phyloP scores from a whole-genome alignment of 306 rosid genomes.

The Vigna radiata region DNA sequence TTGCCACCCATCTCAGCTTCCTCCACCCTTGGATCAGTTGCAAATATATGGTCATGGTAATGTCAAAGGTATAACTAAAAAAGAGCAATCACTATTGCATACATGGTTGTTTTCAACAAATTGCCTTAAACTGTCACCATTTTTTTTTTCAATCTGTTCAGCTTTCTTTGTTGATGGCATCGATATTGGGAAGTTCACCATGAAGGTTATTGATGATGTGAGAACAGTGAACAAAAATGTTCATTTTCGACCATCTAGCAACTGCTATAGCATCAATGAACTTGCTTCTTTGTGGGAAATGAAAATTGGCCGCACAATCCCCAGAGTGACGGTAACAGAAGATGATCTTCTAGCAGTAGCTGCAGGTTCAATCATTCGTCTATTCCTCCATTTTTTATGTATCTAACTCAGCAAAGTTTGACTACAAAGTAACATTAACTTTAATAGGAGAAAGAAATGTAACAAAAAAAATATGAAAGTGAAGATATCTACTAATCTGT shows the following conservation, averaged over 20 bases:
- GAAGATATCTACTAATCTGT: not conserved
- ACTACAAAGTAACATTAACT: not conserved
- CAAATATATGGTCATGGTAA: conserved; percentile 77
- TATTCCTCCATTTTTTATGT: not conserved
- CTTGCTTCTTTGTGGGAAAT: conserved; percentile 76
- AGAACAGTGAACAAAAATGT: conserved; percentile 60
- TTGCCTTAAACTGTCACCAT: not conserved
- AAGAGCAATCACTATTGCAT: not conserved
- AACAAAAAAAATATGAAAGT: not conserved
- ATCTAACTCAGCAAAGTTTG: not conserved
- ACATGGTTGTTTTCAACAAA: not conserved
- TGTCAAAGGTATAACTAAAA: conserved; percentile 56
- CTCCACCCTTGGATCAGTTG: conserved; percentile 73
- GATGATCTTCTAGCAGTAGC: conserved; percentile 60
- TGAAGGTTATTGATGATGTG: conserved; percentile 56
- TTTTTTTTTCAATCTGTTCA: conserved; percentile 29
- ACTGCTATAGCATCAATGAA: conserved; percentile 62
- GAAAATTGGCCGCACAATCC: conserved; percentile 63
- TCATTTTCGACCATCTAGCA: conserved; percentile 71
- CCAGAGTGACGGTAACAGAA: conserved; percentile 65
- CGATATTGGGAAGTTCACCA: conserved; percentile 75
- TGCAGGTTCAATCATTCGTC: conserved; percentile 54
- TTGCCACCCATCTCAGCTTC: conserved; percentile 70
- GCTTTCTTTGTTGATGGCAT: conserved; percentile 71
- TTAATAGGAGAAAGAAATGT: not conserved